These are phyloP conservation scores for Aurantiochytrium sp. DNA, from an alignment of 108 stramenopile species.

Conservation along the genomic window DNA sequence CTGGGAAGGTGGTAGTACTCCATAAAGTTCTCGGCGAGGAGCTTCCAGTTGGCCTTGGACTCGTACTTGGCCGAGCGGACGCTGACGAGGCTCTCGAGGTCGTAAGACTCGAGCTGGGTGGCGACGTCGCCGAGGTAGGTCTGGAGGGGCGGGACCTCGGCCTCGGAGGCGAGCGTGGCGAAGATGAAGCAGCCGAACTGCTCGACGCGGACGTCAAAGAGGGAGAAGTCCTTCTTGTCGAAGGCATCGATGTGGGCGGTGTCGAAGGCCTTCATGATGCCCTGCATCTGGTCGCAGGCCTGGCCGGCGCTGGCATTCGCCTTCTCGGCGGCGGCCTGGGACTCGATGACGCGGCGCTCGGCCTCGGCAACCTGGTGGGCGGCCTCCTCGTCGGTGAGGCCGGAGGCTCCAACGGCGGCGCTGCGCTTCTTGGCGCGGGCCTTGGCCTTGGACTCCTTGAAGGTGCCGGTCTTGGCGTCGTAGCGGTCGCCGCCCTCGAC, in stretches of 20 bases:
- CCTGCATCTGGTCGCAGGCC: neutral
- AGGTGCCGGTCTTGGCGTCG: slow-evolving; percentile 17
- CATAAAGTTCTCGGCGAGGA: slow-evolving; percentile 33
- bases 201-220: slow-evolving; percentile 26
- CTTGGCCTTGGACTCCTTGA: slow-evolving; percentile 25
- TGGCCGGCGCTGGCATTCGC: neutral
- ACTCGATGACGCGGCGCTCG: neutral
- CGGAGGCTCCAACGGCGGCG: neutral
- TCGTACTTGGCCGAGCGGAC: neutral
- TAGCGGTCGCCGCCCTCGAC: slow-evolving; percentile 23
- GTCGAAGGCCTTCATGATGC: slow-evolving; percentile 24
- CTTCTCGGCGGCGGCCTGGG: neutral
- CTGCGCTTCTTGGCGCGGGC: neutral
- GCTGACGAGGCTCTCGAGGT: neutral
- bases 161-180: neutral
- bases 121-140: neutral
- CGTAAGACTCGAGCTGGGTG: neutral
- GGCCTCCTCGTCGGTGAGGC: neutral
- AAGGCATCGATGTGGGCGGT: slow-evolving; percentile 30
- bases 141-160: neutral
- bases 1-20: slow-evolving; percentile 30
- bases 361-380: neutral
- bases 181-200: neutral
- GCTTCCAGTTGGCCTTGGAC: slow-evolving; percentile 24
- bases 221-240: slow-evolving; percentile 27